A percentile compares a stretch with the other conserved stretches of the same genome.
These are phyloP conservation scores for Mycena leptocephala DNA, from an alignment of 768 basidiomycete species.

Conservation along the genomic window DNA sequence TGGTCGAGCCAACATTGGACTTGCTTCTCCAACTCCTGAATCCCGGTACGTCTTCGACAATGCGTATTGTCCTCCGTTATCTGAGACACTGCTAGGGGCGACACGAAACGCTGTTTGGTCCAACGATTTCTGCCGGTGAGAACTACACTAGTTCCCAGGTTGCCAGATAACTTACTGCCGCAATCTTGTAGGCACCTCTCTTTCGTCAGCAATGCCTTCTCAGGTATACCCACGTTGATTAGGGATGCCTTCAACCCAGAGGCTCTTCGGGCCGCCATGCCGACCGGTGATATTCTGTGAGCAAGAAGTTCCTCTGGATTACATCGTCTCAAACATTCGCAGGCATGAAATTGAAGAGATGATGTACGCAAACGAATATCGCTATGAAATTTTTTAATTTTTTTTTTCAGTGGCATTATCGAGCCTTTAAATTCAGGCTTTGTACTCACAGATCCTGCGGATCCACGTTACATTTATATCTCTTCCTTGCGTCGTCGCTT, in stretches of 20 bases:
- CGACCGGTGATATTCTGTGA: slow-evolving; percentile 81
- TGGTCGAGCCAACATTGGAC: slow-evolving; percentile 76
- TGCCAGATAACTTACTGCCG: background rate
- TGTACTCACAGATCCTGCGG: slow-evolving; percentile 74
- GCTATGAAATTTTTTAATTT: background rate
- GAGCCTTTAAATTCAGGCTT: slow-evolving; percentile 78
- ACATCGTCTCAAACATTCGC: background rate
- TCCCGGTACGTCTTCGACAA: slow-evolving; percentile 56
- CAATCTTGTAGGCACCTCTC: slow-evolving; percentile 68
- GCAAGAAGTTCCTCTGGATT: slow-evolving; percentile 36
- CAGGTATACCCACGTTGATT: slow-evolving; percentile 79
- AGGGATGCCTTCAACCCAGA: slow-evolving; percentile 68
- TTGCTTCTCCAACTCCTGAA: slow-evolving; percentile 72
- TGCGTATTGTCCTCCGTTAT: slow-evolving; percentile 23
- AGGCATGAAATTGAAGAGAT: slow-evolving; percentile 36
- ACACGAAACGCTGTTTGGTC: slow-evolving; percentile 78
- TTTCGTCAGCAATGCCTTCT: slow-evolving; percentile 82
- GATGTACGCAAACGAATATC: slow-evolving; percentile 17
- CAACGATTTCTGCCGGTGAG: slow-evolving; percentile 89
- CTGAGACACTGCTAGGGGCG: slow-evolving; percentile 48
- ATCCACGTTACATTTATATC: slow-evolving; percentile 78
- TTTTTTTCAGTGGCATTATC: slow-evolving; percentile 71
- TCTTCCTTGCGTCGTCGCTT: slow-evolving; percentile 71
- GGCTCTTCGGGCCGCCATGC: slow-evolving; percentile 59
- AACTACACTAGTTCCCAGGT: background rate